These are phyloP conservation scores for Hyphodiscus sp. DNA, from an alignment of 2,329 filamentous ascomycete genomes.

Conservation along the genomic window DNA sequence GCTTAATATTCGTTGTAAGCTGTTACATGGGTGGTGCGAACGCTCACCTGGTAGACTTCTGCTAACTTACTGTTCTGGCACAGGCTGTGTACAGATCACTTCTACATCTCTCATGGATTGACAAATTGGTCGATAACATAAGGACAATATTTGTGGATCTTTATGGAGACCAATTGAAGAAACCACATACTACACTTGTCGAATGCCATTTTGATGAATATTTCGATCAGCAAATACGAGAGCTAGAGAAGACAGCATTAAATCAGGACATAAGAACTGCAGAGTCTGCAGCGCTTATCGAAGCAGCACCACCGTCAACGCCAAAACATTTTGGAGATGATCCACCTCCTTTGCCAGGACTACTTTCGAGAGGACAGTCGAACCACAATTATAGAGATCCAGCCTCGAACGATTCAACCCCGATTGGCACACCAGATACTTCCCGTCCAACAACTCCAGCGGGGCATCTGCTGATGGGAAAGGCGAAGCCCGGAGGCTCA, in stretches of 20 bases:
- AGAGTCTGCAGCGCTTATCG: slow-evolving; percentile 20
- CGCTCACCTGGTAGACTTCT: background rate
- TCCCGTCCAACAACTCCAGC: slow-evolving; percentile 76
- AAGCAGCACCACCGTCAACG: slow-evolving; percentile 18
- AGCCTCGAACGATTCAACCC: slow-evolving; percentile 52
- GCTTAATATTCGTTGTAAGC: slow-evolving; percentile 87
- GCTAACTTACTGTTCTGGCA: background rate
- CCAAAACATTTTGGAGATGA: slow-evolving; percentile 34
- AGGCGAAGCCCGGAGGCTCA: slow-evolving; percentile 70
- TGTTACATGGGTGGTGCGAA: slow-evolving; percentile 2
- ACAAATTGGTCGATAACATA: slow-evolving; percentile 93
- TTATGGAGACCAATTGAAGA: slow-evolving; percentile 81
- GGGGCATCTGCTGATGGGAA: slow-evolving; percentile 63
- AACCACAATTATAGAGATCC: slow-evolving; percentile 26
- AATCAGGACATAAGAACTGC: slow-evolving; percentile 24
- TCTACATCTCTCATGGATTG: slow-evolving; percentile 92
- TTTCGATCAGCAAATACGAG: slow-evolving; percentile 86
- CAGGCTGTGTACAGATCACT: slow-evolving; percentile 96
- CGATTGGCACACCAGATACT: slow-evolving; percentile 62
- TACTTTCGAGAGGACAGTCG: slow-evolving; percentile 25
- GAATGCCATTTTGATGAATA: slow-evolving; percentile 87
- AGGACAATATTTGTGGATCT: slow-evolving; percentile 85
- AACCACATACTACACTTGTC: slow-evolving; percentile 69
- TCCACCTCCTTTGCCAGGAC: slow-evolving; percentile 40
- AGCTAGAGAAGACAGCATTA: slow-evolving; percentile 58